These are phyloP conservation scores for Pochonia chlamydosporia DNA, from an alignment of 2,329 filamentous ascomycete species.

Conservation along the genomic window DNA sequence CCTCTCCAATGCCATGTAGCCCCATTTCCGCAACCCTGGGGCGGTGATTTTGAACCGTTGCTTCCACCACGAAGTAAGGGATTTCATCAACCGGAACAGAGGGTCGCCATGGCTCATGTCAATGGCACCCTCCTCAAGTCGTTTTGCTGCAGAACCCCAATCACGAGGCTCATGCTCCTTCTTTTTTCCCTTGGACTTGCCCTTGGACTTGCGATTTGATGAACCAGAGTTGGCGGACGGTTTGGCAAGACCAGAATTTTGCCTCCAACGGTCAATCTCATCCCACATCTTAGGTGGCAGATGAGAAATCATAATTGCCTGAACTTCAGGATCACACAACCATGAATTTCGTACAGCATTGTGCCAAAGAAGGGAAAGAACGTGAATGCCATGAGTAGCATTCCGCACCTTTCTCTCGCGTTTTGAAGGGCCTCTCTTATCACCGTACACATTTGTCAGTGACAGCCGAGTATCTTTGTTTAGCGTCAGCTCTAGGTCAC, in stretches of 20 bases:
- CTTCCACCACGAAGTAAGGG: constrained; percentile 82
- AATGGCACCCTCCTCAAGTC: constrained; percentile 61
- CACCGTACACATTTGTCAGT: constrained; percentile 53
- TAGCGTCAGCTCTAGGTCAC: constrained; percentile 70
- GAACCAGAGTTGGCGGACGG: constrained; percentile 21
- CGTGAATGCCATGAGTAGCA: constrained; percentile 81
- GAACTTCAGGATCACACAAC: constrained; percentile 70
- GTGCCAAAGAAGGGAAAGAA: constrained; percentile 82
- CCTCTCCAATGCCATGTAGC: constrained; percentile 74
- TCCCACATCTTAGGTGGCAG: constrained; percentile 62
- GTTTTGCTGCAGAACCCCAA: constrained; percentile 66
- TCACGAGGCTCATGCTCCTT: constrained; percentile 41
- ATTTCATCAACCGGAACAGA: constrained; percentile 67
- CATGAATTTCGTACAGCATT: constrained; percentile 82
- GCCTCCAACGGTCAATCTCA: constrained; percentile 68
- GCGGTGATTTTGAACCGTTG: constrained; percentile 72
- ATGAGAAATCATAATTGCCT: constrained; percentile 70
- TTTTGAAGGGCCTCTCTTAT: constrained; percentile 81
- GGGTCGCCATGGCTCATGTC: constrained; percentile 83
- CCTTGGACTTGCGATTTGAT: constrained; percentile 20
- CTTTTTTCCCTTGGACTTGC: constrained; percentile 15
- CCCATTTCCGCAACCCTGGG: constrained; percentile 80
- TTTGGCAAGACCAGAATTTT: constrained; percentile 58
- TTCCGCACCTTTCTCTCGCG: constrained; percentile 73
- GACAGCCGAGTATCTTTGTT: constrained; percentile 53